Evolutionary conservation across 306 rosid species (phyloP).

Genomic region (Gleditsia sinensis): DNA sequence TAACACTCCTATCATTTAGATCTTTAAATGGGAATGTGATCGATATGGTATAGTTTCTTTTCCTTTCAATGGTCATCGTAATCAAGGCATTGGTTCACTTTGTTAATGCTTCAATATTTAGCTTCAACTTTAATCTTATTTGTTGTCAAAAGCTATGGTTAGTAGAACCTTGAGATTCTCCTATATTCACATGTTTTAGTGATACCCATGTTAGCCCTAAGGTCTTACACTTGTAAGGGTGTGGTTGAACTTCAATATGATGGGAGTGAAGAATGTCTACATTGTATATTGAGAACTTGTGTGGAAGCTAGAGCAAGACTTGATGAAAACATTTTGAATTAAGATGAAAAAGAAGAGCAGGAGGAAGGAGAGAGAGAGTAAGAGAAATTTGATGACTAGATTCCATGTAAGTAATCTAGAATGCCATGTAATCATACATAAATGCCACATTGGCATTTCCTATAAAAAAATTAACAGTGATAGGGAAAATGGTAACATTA

Average conservation of each 20-base stretch:
- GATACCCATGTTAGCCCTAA: constrained; percentile 90
- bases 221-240: constrained; percentile 92
- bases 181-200: constrained; percentile 55
- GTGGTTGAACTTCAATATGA: constrained; percentile 96
- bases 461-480: no score
- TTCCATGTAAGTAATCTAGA: no score
- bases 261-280: constrained; percentile 88
- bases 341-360: no score
- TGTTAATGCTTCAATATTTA: neutral
- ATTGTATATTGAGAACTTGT: constrained; percentile 85
- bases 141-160: neutral
- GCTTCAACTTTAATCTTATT: neutral
- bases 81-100: neutral
- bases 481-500: no score
- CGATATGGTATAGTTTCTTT: constrained; percentile 60
- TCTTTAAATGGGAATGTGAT: constrained; percentile 68
- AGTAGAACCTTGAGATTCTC: neutral
- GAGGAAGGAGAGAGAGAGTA: no score
- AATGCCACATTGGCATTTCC: no score
- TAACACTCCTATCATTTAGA: no score
- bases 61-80: neutral
- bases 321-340: no score
- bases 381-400: no score
- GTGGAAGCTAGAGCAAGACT: constrained; percentile 90
- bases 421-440: no score